Conservation (phyloP, 106 monocot species). For the Triglochin maritima region DNA sequence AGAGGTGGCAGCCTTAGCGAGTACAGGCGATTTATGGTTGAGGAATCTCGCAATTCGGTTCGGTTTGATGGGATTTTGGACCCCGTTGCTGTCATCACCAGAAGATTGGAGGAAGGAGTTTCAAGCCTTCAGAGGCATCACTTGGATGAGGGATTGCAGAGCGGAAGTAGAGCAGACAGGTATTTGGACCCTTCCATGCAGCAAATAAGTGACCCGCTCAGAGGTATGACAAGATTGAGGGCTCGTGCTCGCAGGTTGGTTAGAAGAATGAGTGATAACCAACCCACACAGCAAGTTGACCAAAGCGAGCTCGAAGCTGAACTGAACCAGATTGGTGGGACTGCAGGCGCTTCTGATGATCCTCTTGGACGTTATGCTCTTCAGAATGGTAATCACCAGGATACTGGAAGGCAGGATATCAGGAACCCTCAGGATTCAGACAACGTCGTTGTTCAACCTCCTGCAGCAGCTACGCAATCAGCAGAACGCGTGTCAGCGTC, state of each 20-base stretch:
- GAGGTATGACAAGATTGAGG: slow-evolving; percentile 38
- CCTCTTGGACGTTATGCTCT: slow-evolving; percentile 7
- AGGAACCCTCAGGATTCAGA: slow-evolving; percentile 9
- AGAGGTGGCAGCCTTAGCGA: slow-evolving; percentile 39
- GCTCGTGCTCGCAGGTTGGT: slow-evolving; percentile 37
- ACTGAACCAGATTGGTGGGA: slow-evolving; percentile 7
- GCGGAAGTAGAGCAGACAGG: neutral
- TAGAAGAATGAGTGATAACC: slow-evolving; percentile 24
- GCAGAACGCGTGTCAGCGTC: slow-evolving; percentile 69
- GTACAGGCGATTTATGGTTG: slow-evolving; percentile 42
- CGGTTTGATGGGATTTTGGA: slow-evolving; percentile 33
- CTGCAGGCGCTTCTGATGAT: slow-evolving; percentile 7
- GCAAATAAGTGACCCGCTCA: slow-evolving; percentile 30
- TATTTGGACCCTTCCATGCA: slow-evolving; percentile 8
- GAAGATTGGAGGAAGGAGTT: slow-evolving; percentile 9
- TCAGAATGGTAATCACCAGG: slow-evolving; percentile 8
- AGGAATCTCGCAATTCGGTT: slow-evolving; percentile 20
- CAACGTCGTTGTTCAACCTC: slow-evolving; percentile 5
- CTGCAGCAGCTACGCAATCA: slow-evolving; percentile 15
- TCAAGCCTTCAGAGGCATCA: neutral
- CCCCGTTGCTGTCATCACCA: neutral
- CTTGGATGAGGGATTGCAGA: neutral
- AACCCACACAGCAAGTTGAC: neutral
- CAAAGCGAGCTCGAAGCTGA: neutral
- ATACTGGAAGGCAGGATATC: slow-evolving; percentile 8